phyloP scores from a whole-genome alignment of 192 early-diverging fungal species.

The Backusella morwellensis region DNA sequence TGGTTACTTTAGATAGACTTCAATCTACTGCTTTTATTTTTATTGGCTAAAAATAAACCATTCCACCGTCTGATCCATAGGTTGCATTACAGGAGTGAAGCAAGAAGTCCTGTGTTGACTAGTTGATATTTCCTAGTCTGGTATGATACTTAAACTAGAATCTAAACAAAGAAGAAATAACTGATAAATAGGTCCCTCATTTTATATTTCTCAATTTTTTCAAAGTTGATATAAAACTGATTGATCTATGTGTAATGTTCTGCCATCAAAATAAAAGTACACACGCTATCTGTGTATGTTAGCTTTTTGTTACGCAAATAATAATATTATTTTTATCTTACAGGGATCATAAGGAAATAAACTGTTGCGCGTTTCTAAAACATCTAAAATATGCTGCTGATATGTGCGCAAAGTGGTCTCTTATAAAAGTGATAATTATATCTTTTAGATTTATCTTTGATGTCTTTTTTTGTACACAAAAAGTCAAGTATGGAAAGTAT shows the following conservation, averaged over 20 bases:
- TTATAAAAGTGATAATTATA: neutral
- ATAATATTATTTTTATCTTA: neutral
- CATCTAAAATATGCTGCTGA: neutral
- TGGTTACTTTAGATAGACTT: neutral
- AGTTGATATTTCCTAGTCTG: neutral
- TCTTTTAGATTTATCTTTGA: neutral
- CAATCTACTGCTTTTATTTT: neutral
- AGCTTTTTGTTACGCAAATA: neutral
- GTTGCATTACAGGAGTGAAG: neutral
- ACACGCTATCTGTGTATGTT: neutral
- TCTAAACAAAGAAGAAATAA: neutral
- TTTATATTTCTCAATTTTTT: neutral
- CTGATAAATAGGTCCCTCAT: neutral
- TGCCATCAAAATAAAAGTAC: neutral
- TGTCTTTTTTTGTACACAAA: neutral
- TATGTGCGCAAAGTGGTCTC: neutral
- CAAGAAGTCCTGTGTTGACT: neutral
- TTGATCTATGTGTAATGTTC: neutral
- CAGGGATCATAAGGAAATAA: neutral
- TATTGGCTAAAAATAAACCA: neutral
- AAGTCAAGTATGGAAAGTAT: slow-evolving; percentile 1
- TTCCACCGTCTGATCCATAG: neutral
- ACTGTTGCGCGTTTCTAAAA: neutral
- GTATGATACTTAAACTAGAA: neutral
- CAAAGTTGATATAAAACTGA: neutral